These are phyloP conservation scores for Xylariaceae sp. DNA, from an alignment of 2,329 filamentous ascomycete genomes.

Conservation along the genomic window DNA sequence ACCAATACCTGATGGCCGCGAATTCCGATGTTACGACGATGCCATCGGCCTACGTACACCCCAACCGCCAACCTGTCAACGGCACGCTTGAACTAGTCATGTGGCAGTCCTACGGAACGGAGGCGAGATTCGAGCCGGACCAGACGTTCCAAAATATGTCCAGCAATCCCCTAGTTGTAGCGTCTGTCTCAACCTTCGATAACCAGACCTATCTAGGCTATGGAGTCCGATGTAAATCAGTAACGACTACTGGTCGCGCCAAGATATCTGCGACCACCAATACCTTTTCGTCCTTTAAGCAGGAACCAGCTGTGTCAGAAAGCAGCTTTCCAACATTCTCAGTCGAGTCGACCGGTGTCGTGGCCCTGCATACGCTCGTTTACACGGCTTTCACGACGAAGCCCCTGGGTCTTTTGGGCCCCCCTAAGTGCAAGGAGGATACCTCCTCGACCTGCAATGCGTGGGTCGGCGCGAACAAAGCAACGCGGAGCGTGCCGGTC, in stretches of 20 bases:
- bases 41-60: neutral
- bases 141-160: slow-evolving; percentile 3
- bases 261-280: neutral
- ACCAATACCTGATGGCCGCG: neutral
- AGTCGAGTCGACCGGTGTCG: slow-evolving; percentile 2
- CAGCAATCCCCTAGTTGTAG: slow-evolving; percentile 1
- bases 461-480: slow-evolving; percentile 4
- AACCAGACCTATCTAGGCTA: slow-evolving; percentile 5
- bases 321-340: neutral
- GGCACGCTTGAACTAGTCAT: slow-evolving; percentile 3
- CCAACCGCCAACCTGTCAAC: neutral
- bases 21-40: neutral
- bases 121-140: slow-evolving; percentile 1
- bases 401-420: slow-evolving; percentile 1
- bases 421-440: neutral
- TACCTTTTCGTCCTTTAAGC: slow-evolving; percentile 1
- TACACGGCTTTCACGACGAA: slow-evolving; percentile 4
- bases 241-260: slow-evolving; percentile 2
- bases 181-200: neutral
- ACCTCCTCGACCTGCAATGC: slow-evolving; percentile 2
- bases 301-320: neutral
- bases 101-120: slow-evolving; percentile 5
- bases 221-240: slow-evolving; percentile 1
- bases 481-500: slow-evolving; percentile 5
- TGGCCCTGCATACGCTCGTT: slow-evolving; percentile 4